Conservation (phyloP, 768 basidiomycete genomes). For the Auriscalpium microsporum region DNA sequence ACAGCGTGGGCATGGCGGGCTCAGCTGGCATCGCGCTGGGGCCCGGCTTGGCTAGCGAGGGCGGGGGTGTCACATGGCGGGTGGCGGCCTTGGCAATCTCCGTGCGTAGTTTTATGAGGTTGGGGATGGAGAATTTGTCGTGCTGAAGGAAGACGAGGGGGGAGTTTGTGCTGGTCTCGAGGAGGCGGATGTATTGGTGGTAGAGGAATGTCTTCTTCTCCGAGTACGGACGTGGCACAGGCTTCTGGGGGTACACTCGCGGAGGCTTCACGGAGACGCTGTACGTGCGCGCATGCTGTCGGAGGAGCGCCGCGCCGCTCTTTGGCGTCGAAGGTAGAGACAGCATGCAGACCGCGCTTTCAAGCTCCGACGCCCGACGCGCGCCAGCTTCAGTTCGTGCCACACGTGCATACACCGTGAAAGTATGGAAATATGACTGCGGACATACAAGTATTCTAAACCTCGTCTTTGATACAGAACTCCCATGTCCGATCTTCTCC, state of each 20-base stretch:
- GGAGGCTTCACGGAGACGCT: constrained; percentile 45
- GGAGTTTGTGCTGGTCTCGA: constrained; percentile 44
- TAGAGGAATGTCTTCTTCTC: constrained; percentile 78
- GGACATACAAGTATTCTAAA: too few species aligned
- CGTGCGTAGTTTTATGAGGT: constrained; percentile 58
- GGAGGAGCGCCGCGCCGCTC: neutral
- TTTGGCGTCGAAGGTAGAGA: neutral
- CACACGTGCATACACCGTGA: too few species aligned
- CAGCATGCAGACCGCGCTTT: neutral
- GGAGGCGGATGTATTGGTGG: constrained; percentile 68
- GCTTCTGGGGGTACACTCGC: constrained; percentile 43
- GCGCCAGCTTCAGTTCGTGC: too few species aligned
- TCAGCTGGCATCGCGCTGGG: constrained; percentile 18
- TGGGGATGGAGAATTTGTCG: constrained; percentile 60
- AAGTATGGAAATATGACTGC: too few species aligned
- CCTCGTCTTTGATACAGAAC: constrained; percentile 43
- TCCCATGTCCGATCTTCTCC: constrained; percentile 87
- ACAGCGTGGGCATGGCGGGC: constrained; percentile 40
- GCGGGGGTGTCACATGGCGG: constrained; percentile 24
- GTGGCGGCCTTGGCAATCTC: constrained; percentile 52
- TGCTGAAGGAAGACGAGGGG: constrained; percentile 78
- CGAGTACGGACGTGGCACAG: constrained; percentile 58
- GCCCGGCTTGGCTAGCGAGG: constrained; percentile 24
- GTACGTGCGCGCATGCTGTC: constrained; percentile 11
- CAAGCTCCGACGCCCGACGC: neutral